Evolutionary conservation across 768 basidiomycete species (phyloP).

Genomic region (Clathrus columnatus): DNA sequence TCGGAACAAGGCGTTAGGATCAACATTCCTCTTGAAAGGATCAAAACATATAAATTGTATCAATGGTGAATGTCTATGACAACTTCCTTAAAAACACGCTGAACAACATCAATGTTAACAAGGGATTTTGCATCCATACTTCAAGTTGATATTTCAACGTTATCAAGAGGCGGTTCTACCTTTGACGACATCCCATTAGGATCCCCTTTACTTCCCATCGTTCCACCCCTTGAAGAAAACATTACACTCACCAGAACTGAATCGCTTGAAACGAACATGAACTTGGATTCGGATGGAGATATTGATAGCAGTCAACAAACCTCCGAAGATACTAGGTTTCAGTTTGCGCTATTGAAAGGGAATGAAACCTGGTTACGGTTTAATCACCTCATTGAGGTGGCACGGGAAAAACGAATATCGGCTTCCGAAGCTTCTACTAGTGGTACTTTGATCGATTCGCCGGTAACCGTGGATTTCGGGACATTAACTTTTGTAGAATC

Average conservation of each 20-base stretch:
- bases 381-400: slow-evolving; percentile 20
- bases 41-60: slow-evolving; percentile 19
- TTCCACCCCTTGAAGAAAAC: background rate
- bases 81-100: background rate
- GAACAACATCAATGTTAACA: background rate
- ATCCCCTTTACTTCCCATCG: background rate
- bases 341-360: slow-evolving; percentile 22
- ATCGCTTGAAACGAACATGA: slow-evolving; percentile 7
- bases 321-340: slow-evolving; percentile 18
- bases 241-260: slow-evolving; percentile 12
- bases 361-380: slow-evolving; percentile 23
- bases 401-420: slow-evolving; percentile 18
- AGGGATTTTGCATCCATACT: slow-evolving; percentile 7
- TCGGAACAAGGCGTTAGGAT: slow-evolving; percentile 35
- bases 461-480: slow-evolving; percentile 35
- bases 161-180: background rate
- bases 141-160: slow-evolving; percentile 6
- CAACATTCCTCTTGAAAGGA: slow-evolving; percentile 35
- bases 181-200: background rate
- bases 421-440: background rate
- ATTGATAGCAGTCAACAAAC: too few relatives aligned
- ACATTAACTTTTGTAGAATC: slow-evolving; percentile 28
- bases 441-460: too few relatives aligned
- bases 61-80: slow-evolving; percentile 1
- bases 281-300: background rate